Base-by-base conservation (phyloP, 495 filamentous ascomycete genomes). In the Penicillium macrosclerotiorum region DNA sequence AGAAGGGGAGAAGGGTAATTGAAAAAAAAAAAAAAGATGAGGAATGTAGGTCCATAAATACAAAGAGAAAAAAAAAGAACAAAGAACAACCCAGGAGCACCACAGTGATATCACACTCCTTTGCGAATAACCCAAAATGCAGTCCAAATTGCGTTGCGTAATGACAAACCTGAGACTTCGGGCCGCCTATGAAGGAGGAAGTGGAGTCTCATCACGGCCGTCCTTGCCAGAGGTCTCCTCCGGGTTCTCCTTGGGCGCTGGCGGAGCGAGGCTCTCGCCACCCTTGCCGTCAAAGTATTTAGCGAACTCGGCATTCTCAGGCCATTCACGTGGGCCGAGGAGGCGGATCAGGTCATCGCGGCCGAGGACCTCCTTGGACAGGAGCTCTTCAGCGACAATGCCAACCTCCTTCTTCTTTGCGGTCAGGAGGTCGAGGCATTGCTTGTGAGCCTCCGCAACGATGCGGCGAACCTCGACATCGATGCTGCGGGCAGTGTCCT, bases 341-440 rank as follows among this genome's bases (percentile, higher is more conserved):
- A 98, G 71, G 40, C 93, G 76, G 30, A 97, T 76, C 76, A 98
- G 80, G 69, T 98, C 93, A 49, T 97, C 93, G 38, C 93, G 77
- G 12, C 79, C 79, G 19, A 98, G 75, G 45, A 96, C 83, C 73
- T 98, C 93, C 77, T 96, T 97, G 45, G 68, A 76, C 47, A 98
- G 70, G 41, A 98, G 69, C 70, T 98, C 93, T 73, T 98, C 94
- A 0, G 93, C 93, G 9, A 98, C 83, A 9, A 96, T 65, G 3
- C 86, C 90, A 30, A 98, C 69, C 64, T 95, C 88, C 55, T 81
- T 77, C 78, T 95, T 92, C 80, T 87, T 93, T 65, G 84, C 86
- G 1, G 72, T 78, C 36, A 98, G 73, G 18, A 98, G 77, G 30
- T 86, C 82, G 60, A 79, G 83, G 73, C 93, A 98, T 69, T 92